phyloP scores from a whole-genome alignment of 2,329 filamentous ascomycete genomes.

The Aaosphaeria arxii region DNA sequence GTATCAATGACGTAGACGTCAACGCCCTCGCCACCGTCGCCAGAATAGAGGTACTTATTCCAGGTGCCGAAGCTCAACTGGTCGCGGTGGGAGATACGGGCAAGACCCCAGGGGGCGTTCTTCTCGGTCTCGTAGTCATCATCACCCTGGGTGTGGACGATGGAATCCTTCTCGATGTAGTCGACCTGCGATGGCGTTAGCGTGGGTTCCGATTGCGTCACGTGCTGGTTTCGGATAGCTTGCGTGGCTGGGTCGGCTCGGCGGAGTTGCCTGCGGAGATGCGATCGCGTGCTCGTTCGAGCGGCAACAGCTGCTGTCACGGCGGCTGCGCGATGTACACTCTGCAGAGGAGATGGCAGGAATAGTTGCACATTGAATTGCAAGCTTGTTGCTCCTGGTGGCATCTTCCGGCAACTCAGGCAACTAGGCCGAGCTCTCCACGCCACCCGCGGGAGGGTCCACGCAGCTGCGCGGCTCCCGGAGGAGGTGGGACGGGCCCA shows the following conservation, averaged over 20 bases:
- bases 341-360: too few species aligned
- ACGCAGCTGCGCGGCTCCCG: too few species aligned
- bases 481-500: too few species aligned
- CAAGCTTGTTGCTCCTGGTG: too few species aligned
- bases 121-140: constrained; percentile 67
- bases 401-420: too few species aligned
- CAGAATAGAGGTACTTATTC: constrained; percentile 96
- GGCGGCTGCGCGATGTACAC: neutral
- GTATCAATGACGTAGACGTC: constrained; percentile 99
- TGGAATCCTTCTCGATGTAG: constrained; percentile 90
- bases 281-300: constrained; percentile 11
- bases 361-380: too few species aligned
- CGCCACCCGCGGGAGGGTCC: too few species aligned
- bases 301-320: neutral
- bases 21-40: constrained; percentile 90
- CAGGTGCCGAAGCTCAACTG: constrained; percentile 84
- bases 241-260: constrained; percentile 17
- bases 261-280: constrained; percentile 27
- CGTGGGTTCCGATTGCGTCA: constrained; percentile 12
- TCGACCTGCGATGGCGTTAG: constrained; percentile 65
- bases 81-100: constrained; percentile 93
- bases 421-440: too few species aligned
- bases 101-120: constrained; percentile 96
- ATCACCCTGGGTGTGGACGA: constrained; percentile 74
- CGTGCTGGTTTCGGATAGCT: constrained; percentile 21